These are phyloP conservation scores for Blastobotrys capitulatus DNA, from an alignment of 1,139 yeast genomes.

Conservation along the genomic window DNA sequence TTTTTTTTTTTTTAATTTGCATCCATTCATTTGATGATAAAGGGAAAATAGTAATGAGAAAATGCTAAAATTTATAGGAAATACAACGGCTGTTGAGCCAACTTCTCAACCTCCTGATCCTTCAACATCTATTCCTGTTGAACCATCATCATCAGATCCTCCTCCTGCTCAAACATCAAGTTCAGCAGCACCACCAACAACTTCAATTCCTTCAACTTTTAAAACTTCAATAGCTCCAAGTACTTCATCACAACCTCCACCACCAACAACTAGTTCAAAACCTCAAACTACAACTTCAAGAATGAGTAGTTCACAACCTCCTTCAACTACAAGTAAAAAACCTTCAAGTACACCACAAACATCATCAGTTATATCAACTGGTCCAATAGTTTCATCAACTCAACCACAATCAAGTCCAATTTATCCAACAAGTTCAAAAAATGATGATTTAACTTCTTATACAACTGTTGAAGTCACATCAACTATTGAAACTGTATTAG, in stretches of 20 bases:
- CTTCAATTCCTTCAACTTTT: not conserved
- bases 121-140: not conserved
- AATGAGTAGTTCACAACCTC: not conserved
- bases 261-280: not conserved
- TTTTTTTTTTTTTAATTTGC: not conserved
- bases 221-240: not conserved
- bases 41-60: not conserved
- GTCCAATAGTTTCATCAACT: not conserved
- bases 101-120: too few relatives aligned
- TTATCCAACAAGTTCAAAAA: not conserved
- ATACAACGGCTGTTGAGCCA: not conserved
- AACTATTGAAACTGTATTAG: conserved; percentile 1
- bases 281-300: not conserved
- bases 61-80: not conserved
- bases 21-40: not conserved
- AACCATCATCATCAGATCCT: not conserved
- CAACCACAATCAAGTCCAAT: not conserved
- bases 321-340: not conserved
- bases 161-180: not conserved
- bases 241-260: not conserved
- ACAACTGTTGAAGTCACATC: conserved; percentile 4
- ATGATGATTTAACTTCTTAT: not conserved
- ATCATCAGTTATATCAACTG: not conserved
- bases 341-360: not conserved
- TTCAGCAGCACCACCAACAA: conserved; percentile 2